These are phyloP conservation scores for Pyrenochaeta sp. DNA, from an alignment of 2,329 filamentous ascomycete species.

Conservation along the genomic window DNA sequence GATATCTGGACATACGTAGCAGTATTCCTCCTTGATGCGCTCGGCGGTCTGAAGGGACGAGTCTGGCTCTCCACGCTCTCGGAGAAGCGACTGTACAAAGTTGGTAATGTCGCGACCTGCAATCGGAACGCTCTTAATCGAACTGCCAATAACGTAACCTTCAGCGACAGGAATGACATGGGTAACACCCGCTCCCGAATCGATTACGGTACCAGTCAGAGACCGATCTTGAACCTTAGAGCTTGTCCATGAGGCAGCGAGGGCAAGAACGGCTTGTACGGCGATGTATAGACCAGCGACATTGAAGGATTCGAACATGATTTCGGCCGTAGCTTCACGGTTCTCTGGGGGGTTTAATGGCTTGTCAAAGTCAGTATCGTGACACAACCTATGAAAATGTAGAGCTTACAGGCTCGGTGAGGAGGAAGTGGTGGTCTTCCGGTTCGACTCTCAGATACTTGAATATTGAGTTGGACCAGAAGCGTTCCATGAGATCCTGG, in stretches of 20 bases:
- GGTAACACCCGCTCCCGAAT: slow-evolving; percentile 97
- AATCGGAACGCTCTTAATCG: slow-evolving; percentile 98
- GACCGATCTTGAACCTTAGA: slow-evolving; percentile 97
- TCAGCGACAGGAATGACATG: slow-evolving; percentile 99
- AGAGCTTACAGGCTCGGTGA: slow-evolving; percentile 86
- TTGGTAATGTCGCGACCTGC: slow-evolving; percentile 98
- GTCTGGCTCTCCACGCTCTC: slow-evolving; percentile 95
- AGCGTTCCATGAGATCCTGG: slow-evolving; percentile 98
- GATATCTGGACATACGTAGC: slow-evolving; percentile 97
- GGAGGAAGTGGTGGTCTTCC: slow-evolving; percentile 97
- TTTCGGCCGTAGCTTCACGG: slow-evolving; percentile 98
- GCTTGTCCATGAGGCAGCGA: slow-evolving; percentile 97
- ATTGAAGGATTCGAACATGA: slow-evolving; percentile 99
- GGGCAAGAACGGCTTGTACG: slow-evolving; percentile 93
- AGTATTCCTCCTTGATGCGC: slow-evolving; percentile 98
- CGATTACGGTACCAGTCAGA: slow-evolving; percentile 95
- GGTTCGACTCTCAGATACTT: slow-evolving; percentile 98
- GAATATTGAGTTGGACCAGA: slow-evolving; percentile 99
- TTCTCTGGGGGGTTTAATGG: slow-evolving; percentile 98
- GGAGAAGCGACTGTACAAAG: slow-evolving; percentile 94
- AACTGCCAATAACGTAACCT: slow-evolving; percentile 98
- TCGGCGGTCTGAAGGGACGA: slow-evolving; percentile 97
- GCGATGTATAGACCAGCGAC: slow-evolving; percentile 98
- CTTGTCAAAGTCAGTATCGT: slow-evolving; percentile 57
- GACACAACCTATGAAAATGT: not conserved